Evolutionary conservation across 345 rosid species (phyloP), one percentile per base, ranked within the genome.

Genomic region (Camelina sativa): DNA sequence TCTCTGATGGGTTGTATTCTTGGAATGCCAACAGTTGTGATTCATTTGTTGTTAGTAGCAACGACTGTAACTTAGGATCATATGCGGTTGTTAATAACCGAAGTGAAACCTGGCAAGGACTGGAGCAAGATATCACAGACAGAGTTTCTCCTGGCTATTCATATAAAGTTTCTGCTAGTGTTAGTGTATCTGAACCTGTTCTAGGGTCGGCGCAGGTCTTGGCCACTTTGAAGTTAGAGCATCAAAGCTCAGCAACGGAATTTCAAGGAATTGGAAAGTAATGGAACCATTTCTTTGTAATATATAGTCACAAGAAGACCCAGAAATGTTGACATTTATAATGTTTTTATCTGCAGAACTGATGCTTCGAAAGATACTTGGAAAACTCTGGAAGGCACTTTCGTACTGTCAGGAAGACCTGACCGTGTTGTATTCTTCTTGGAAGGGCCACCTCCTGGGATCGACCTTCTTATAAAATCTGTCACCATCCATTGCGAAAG

Each of bases 371-470:
- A 89, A 65, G 91, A 79, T 74, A 75, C 47, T 43, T 90, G 99
- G 99, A 85, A 81, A 73, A 87, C 69, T 55, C 75, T 92, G 81
- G 96, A 89, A 84, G 97, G 97, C 75, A 82, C 80, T 46, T 95
- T 95, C 80, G 76, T 82, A 7, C 75, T 95, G 23, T 82, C 96
- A 66, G 77, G 86, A 57, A 72, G 81, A 73, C 92, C 92, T 63
- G 86, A 85, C 60, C 82, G 85, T 30, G 88, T 80, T 65, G 76
- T 95, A 11, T 92, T 95, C 75, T 95, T 87, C 81, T 69, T 95
- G 65, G 99, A 95, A 86, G 99, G 99, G 54, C 97, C 97, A 51
- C 79, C 93, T 69, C 88, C 97, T 69, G 97, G 97, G 22, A 69
- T 87, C 20, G 95, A 95, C 77, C 77, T 95, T 35, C 89, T 89